These are phyloP conservation scores for Vickermania ingenoplastis DNA, from an alignment of 208 protist genomes.

Conservation along the genomic window DNA sequence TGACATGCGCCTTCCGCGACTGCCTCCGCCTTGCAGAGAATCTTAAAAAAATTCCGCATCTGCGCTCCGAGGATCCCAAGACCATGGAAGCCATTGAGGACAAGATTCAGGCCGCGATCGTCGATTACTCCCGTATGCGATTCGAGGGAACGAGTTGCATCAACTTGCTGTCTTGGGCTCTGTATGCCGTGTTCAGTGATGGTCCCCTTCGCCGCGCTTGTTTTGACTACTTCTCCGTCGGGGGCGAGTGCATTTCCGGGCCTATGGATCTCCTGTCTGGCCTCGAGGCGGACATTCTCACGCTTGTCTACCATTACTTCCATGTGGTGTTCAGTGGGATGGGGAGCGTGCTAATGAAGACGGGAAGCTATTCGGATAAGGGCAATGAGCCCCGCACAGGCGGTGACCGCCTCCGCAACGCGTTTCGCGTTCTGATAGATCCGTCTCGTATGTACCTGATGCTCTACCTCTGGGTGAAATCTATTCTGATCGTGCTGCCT, in stretches of 20 bases:
- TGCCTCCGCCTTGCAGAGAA: constrained; percentile 50
- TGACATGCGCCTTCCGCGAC: constrained; percentile 89
- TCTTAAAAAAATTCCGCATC: constrained; percentile 33
- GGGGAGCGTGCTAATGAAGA: constrained; percentile 33
- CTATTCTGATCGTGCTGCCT: constrained; percentile 40
- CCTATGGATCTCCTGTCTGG: constrained; percentile 84
- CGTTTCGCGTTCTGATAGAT: constrained; percentile 45
- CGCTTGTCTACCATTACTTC: constrained; percentile 83
- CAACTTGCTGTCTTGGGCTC: constrained; percentile 88
- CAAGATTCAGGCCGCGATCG: constrained; percentile 40
- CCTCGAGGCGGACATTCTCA: constrained; percentile 43
- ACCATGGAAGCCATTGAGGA: constrained; percentile 55
- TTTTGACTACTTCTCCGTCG: constrained; percentile 86
- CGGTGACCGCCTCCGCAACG: constrained; percentile 33
- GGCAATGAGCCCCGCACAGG: constrained; percentile 7
- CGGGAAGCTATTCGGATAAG: constrained; percentile 15
- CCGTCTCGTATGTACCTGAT: constrained; percentile 39
- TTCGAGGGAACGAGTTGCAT: constrained; percentile 77
- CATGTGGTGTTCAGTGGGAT: constrained; percentile 63
- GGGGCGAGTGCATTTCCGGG: constrained; percentile 75
- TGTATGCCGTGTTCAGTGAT: constrained; percentile 82
- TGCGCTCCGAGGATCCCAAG: constrained; percentile 25
- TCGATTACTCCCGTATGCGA: constrained; percentile 42
- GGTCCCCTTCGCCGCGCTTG: constrained; percentile 67
- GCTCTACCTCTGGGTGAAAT: constrained; percentile 43